Base-by-base conservation (phyloP, 768 basidiomycete species). In the Nidula microcarpa region DNA sequence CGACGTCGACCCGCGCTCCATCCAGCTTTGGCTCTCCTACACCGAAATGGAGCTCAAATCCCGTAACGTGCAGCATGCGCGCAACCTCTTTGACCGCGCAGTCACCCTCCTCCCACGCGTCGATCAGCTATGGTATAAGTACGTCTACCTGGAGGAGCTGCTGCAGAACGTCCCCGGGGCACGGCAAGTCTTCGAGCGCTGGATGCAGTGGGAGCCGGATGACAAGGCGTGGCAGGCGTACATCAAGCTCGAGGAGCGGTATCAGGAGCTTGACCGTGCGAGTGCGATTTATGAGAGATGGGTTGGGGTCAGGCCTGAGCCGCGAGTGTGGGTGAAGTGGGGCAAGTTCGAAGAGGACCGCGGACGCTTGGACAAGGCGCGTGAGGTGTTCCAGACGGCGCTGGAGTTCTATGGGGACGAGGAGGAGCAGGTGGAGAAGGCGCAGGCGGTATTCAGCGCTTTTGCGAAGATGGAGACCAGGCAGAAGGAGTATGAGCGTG, bases 221-320 rank as follows among this genome's bases (percentile, higher is more conserved):
- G 97, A 98, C 81, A 98, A 98, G 75, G 94, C 96, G 3, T 99
- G 96, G 96, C 91, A 94, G 65, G 93, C 94, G n/a, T 98, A 96
- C 71, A 91, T 98, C 79, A 98, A 99, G 74, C 78, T 98, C 67
- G 97, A 99, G 74, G 86, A 89, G 64, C 82, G 97, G 49, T 99
- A 98, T 66, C 77, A 85, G 53, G 97, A 99, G 69, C 72, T 85
- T 17, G 97, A 98, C 61, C 80, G 97, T 7, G 96, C 94, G 2
- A 96, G 94, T 54, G 76, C 86, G 17, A 88, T 98, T 35, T 97
- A 96, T 65, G 96, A 98, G 64, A 79, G 94, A 7, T 93, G 93
- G 90, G 80, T 91, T 49, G 86, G 84, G 3, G 82, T 91, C 35
- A 61, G 71, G 39, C 83, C 86, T 23, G 91, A 94, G 63, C 91